Percentiles rank a stretch among this genome's conserved stretches.
phyloP scores from a whole-genome alignment of 768 basidiomycete genomes.

The Rhizopogon vinicolor region DNA sequence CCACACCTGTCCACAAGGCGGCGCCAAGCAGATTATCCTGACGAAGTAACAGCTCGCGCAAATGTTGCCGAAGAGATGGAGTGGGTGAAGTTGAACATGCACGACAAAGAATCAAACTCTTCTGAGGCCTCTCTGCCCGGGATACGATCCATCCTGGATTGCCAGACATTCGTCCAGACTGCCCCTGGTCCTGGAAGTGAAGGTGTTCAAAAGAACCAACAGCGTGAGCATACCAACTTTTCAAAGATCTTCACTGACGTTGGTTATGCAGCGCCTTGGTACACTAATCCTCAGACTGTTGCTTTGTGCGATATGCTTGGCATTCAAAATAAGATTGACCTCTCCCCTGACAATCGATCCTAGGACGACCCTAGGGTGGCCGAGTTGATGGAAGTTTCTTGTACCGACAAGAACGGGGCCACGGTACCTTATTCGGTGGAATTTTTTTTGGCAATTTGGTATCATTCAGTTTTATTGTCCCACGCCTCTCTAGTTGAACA shows the following conservation, averaged over 20 bases:
- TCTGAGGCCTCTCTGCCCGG: constrained; percentile 9
- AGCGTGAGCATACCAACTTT: constrained; percentile 28
- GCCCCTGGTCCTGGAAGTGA: constrained; percentile 49
- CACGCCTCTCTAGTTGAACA: neutral
- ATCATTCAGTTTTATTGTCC: neutral
- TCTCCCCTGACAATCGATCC: constrained; percentile 5
- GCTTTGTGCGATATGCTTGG: constrained; percentile 79
- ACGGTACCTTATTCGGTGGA: too few relatives aligned
- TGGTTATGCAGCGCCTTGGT: constrained; percentile 56
- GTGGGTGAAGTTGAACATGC: constrained; percentile 66
- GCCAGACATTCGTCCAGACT: constrained; percentile 67
- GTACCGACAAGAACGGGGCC: too few relatives aligned
- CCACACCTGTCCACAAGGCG: constrained; percentile 60
- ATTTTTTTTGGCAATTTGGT: too few relatives aligned
- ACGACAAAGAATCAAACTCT: constrained; percentile 15
- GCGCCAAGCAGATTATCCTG: constrained; percentile 56
- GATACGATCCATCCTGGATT: constrained; percentile 40
- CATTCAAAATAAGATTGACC: constrained; percentile 68
- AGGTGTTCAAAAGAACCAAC: constrained; percentile 32
- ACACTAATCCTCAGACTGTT: constrained; percentile 86
- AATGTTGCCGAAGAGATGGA: constrained; percentile 54
- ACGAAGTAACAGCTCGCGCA: constrained; percentile 39
- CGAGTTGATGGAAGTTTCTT: too few relatives aligned
- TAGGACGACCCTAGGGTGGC: neutral
- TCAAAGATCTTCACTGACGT: neutral